Evolutionary conservation across 2,329 filamentous ascomycete species (phyloP), one percentile per base, ranked within the genome.

Genomic region (Triangularia setosa): DNA sequence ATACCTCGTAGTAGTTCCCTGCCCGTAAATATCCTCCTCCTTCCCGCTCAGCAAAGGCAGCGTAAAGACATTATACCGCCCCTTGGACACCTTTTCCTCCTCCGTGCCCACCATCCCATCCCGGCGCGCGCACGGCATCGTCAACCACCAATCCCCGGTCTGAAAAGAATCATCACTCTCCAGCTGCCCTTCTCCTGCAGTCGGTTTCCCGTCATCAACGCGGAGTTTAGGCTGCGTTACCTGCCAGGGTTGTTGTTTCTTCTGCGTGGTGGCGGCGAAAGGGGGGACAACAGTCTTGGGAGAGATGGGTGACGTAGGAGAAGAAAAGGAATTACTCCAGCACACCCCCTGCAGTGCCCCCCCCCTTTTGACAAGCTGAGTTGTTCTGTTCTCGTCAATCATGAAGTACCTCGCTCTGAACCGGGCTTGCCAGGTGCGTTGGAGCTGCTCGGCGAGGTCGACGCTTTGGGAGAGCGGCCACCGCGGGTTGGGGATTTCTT

Each of bases 91-190:
- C 14, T 68, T 78, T 67, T 84, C 81, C 2, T 73, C 67, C 12
- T 77, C 76, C 60, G 74, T 79, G 7, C 74, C 76, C 8, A 85
- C 79, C 18, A 87, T 82, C 21, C 84, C 84, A 68, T 87, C 84
- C 27, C 83, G 79, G 64, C 81, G 76, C 1, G 83, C 84, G 68
- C 84, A 86, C 35, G 82, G 79, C 30, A 86, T 75, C 61, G 84
- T 83, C 18, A 84, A 72, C 83, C 84, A 87, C 84, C 82, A 87
- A 83, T 82, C 75, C 63, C 84, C 84, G 24, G 79, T 75, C 58
- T 80, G 75, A 61, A 83, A 83, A 33, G 77, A 71, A 21, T 75
- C 68, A 57, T 79, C 78, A 4, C 73, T 77, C 64, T 80, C 78
- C 11, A 25, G 21, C n/a, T 48, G 40, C 18, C 40, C 40, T 9